Evolutionary conservation across 2,329 filamentous ascomycete genomes (phyloP), one percentile per base, ranked within the genome.

Genomic region (Cladorrhinum sp.): DNA sequence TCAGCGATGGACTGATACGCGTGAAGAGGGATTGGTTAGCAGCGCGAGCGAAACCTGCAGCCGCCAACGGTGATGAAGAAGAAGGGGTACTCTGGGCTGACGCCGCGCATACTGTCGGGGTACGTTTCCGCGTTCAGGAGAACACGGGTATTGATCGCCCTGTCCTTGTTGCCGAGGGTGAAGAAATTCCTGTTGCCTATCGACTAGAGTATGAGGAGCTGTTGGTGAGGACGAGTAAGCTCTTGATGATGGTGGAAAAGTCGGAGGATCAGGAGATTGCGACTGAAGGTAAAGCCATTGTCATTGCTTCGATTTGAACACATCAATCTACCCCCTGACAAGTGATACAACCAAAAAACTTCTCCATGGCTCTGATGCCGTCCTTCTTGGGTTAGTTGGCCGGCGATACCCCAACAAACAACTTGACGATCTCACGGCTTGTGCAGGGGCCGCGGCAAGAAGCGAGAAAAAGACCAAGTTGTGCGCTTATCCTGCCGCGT

Each of bases 11-110:
- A 1, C 82, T 91, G 4, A 77, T 92, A 42, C 81, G 90, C 26
- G 79, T 95, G 0, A 93, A 86, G 81, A 82, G 89, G 57, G 77
- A 87, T 16, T 95, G 91, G 90, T 76, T 95, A 36, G 78, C 79
- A 5, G 74, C 79, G 24, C 70, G 73, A 66, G 73, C 76, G 83
- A 86, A 74, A 20, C n/a, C 28, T 9, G 24, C 48, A 16, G 53
- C 58, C 23, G 46, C 33, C 36, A 16, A 26, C 50, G n/a, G 58
- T 30, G 26, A 67, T 59, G 64, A 68, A 36, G 62, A 69, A 23
- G 64, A 68, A 51, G 64, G 70, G 60, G 81, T 92, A 30, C 73
- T 94, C 0, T 95, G 91, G 91, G 81, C 88, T 3, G 89, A 87
- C 67, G 73, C 78, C 2, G 73, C 76, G 1, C 82, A 82, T 66